These are phyloP conservation scores for Mycosarcoma maydis DNA, from an alignment of 1,284 basidiomycete species.

Conservation along the genomic window DNA sequence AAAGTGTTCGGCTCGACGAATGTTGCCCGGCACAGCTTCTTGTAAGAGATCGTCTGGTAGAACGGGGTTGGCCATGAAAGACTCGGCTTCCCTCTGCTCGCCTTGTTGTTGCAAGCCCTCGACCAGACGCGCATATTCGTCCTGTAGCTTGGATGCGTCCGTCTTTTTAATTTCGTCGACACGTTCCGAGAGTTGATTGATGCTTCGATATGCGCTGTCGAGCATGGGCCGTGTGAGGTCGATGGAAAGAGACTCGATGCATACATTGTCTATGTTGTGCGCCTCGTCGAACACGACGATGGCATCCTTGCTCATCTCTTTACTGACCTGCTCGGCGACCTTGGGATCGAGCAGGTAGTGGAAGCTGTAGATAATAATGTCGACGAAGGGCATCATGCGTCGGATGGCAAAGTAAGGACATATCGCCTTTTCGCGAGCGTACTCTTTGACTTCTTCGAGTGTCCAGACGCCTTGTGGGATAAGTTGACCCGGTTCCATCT, in stretches of 20 bases:
- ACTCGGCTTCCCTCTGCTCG: conserved; percentile 76
- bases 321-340: conserved; percentile 98
- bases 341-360: conserved; percentile 99
- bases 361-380: conserved; percentile 98
- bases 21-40: conserved; percentile 97
- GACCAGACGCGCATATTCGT: conserved; percentile 96
- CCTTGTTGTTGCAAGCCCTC: conserved; percentile 81
- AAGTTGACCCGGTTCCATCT: conserved; percentile 83
- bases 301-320: conserved; percentile 94
- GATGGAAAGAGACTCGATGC: conserved; percentile 97
- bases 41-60: conserved; percentile 92
- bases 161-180: conserved; percentile 97
- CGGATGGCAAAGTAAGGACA: conserved; percentile 98
- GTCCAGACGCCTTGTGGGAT: conserved; percentile 92
- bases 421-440: conserved; percentile 83
- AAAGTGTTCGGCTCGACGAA: conserved; percentile 98
- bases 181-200: conserved; percentile 85
- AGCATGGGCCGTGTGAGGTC: conserved; percentile 99
- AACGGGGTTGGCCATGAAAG: conserved; percentile 85
- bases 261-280: conserved; percentile 99
- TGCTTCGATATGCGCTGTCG: conserved; percentile 90
- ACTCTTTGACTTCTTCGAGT: conserved; percentile 88
- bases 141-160: conserved; percentile 91
- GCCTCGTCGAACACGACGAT: conserved; percentile 99
- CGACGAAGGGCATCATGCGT: conserved; percentile 96